These are phyloP conservation scores for Scheffersomyces stipitis DNA, from an alignment of 805 yeast species.

Conservation along the genomic window DNA sequence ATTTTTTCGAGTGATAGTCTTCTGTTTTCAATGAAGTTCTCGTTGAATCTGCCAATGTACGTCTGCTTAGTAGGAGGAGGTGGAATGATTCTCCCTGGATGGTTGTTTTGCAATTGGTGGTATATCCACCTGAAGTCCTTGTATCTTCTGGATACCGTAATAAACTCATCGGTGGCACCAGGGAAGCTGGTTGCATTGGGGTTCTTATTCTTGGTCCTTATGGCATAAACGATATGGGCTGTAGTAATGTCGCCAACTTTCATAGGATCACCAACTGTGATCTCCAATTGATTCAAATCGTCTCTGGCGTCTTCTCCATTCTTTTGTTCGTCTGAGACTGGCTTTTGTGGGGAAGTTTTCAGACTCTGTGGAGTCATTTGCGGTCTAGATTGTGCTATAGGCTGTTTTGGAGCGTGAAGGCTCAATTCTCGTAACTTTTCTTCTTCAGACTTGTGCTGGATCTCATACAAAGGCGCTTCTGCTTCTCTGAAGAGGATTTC, in stretches of 20 bases:
- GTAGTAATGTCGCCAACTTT: conserved; percentile 89
- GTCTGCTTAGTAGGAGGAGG: conserved; percentile 94
- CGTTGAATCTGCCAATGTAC: conserved; percentile 86
- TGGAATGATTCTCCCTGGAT: conserved; percentile 89
- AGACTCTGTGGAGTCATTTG: conserved; percentile 14
- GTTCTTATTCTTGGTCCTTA: conserved; percentile 59
- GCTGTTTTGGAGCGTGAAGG: neutral
- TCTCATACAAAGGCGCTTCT: conserved; percentile 55
- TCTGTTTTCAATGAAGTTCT: conserved; percentile 84
- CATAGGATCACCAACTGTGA: conserved; percentile 84
- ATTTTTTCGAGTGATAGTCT: conserved; percentile 81
- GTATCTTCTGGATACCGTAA: conserved; percentile 74
- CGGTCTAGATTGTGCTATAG: conserved; percentile 11
- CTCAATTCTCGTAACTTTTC: neutral
- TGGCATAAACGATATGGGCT: conserved; percentile 85
- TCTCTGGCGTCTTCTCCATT: conserved; percentile 4
- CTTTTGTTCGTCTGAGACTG: conserved; percentile 2
- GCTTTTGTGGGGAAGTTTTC: conserved; percentile 16
- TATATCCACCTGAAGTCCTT: conserved; percentile 93
- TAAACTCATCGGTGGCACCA: conserved; percentile 3
- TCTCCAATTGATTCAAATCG: conserved; percentile 45
- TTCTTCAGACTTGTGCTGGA: conserved; percentile 13
- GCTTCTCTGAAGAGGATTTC: conserved; percentile 43
- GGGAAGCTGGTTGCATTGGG: conserved; percentile 11
- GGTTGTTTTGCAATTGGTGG: conserved; percentile 78